phyloP scores from a whole-genome alignment of 208 protist species.

The Trypanosoma caninum region DNA sequence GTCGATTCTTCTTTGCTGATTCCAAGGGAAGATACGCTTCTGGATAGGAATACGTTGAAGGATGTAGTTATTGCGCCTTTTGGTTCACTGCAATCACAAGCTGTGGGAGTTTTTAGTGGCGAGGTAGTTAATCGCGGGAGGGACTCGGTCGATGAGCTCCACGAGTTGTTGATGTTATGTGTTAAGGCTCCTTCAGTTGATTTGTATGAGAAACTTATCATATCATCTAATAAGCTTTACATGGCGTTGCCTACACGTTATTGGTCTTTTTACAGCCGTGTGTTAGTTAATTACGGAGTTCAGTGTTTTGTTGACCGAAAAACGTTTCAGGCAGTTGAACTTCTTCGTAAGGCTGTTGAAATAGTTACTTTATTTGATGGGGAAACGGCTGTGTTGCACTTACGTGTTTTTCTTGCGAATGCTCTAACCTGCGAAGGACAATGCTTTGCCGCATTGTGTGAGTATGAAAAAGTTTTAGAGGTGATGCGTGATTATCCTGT shows the following conservation, averaged over 20 bases:
- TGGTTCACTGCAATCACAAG: neutral
- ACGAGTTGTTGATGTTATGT: constrained; percentile 1
- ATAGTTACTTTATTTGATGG: constrained; percentile 26
- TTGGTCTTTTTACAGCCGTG: constrained; percentile 50
- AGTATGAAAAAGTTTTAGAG: constrained; percentile 39
- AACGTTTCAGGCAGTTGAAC: constrained; percentile 30
- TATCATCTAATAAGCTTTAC: constrained; percentile 11
- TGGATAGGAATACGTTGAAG: too few species aligned
- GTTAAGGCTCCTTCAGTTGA: constrained; percentile 10
- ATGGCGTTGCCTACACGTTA: constrained; percentile 6
- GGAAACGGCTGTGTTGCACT: constrained; percentile 34
- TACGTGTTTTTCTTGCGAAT: constrained; percentile 77
- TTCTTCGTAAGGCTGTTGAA: constrained; percentile 42
- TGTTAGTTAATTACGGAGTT: constrained; percentile 63
- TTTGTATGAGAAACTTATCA: constrained; percentile 16
- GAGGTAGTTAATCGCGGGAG: neutral
- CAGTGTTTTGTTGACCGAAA: constrained; percentile 68
- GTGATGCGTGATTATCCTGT: constrained; percentile 43
- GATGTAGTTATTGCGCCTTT: constrained; percentile 8
- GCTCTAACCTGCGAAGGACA: constrained; percentile 52
- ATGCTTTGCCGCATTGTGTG: constrained; percentile 54
- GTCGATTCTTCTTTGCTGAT: too few species aligned
- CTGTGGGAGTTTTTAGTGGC: neutral
- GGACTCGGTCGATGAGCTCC: neutral
- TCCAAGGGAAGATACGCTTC: too few species aligned